These are phyloP conservation scores for Cenchrus americanus DNA, from an alignment of 176 grass and related monocot genomes.

Conservation along the genomic window DNA sequence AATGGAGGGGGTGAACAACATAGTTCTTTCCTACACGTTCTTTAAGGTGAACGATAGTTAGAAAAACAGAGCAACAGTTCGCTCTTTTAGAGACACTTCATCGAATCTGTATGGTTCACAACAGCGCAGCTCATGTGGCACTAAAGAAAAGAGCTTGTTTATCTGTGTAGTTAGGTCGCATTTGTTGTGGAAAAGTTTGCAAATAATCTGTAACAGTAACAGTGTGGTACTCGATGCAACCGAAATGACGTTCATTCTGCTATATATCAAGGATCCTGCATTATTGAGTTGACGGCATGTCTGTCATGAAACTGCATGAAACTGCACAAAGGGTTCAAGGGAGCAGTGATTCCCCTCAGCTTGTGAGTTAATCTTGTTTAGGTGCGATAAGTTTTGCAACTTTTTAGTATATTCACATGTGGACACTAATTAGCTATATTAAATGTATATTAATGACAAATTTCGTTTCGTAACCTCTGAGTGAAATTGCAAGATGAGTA, in stretches of 20 bases:
- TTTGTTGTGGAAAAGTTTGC: constrained; percentile 12
- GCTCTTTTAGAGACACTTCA: constrained; percentile 12
- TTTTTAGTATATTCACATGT: no score
- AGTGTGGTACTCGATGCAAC: neutral
- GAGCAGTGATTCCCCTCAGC: no score
- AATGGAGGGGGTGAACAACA: constrained; percentile 94
- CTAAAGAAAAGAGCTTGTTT: neutral
- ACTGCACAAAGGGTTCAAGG: no score
- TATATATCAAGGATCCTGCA: neutral
- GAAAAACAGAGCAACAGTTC: neutral
- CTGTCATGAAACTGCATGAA: no score
- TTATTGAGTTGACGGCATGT: neutral
- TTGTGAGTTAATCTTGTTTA: neutral
- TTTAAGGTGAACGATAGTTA: constrained; percentile 91
- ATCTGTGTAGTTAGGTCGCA: neutral
- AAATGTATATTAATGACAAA: no score
- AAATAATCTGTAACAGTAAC: constrained; percentile 36
- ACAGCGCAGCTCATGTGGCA: constrained; percentile 33
- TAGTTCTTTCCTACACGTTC: constrained; percentile 96
- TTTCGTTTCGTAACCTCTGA: no score
- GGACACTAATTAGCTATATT: no score
- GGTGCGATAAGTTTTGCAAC: no score
- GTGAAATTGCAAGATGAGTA: no score
- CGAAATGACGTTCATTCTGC: neutral
- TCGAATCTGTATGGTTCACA: neutral